A percentile compares a stretch with the other conserved stretches of the same genome.
Conservation (phyloP, 2,329 filamentous ascomycete genomes). For the Chrysoporthe austroafricana region DNA sequence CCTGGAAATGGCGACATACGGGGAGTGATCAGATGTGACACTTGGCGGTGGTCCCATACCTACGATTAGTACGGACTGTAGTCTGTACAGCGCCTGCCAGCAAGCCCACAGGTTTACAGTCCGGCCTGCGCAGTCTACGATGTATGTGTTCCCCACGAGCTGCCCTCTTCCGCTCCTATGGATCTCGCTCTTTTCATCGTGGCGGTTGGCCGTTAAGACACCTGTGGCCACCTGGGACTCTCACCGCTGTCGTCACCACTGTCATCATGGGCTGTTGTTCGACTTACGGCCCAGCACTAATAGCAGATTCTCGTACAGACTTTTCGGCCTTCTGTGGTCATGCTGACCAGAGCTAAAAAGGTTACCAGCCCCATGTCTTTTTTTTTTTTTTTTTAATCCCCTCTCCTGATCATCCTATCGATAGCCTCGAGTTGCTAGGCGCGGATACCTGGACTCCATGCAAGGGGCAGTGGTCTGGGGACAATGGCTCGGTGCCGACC, state of each 20-base stretch:
- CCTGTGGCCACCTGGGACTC: neutral
- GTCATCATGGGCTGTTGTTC: constrained; percentile 21
- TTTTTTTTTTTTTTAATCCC: neutral
- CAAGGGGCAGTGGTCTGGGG: neutral
- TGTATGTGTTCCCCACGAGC: too few relatives aligned
- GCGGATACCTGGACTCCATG: neutral
- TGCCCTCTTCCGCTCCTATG: too few relatives aligned
- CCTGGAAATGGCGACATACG: constrained; percentile 13
- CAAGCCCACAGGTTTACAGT: too few relatives aligned
- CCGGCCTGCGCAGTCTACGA: too few relatives aligned
- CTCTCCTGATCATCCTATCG: too few relatives aligned
- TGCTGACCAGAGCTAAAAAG: neutral
- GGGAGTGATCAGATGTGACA: neutral
- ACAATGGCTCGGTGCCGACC: constrained; percentile 6
- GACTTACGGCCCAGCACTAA: constrained; percentile 12
- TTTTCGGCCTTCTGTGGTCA: neutral
- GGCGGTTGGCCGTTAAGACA: neutral
- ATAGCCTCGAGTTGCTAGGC: too few relatives aligned
- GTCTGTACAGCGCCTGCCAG: too few relatives aligned
- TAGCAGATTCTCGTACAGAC: neutral
- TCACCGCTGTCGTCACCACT: constrained; percentile 23
- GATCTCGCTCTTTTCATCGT: neutral
- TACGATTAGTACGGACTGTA: too few relatives aligned
- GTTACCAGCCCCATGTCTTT: neutral
- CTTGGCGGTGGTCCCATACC: neutral